Percentiles rank a stretch among this genome's conserved stretches.
These are phyloP conservation scores for Aspergillus viridinutans DNA, from an alignment of 2,329 filamentous ascomycete species.

Conservation along the genomic window DNA sequence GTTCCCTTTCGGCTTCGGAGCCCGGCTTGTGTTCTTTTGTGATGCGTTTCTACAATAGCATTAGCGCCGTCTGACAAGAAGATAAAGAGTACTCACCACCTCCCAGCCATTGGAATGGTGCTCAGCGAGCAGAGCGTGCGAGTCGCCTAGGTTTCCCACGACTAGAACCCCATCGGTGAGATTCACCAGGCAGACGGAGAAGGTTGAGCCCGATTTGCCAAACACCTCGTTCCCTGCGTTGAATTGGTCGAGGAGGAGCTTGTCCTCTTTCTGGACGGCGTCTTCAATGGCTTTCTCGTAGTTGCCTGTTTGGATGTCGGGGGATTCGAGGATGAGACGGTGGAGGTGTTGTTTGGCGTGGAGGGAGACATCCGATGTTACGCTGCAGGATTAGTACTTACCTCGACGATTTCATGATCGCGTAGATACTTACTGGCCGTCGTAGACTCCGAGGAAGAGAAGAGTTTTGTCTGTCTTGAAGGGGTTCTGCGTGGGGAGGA, in stretches of 20 bases:
- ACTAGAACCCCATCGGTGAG: background rate
- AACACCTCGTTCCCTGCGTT: background rate
- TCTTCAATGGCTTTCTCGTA: background rate
- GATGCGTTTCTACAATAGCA: background rate
- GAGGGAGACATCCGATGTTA: background rate
- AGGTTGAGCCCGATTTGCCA: background rate
- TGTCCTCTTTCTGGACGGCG: background rate
- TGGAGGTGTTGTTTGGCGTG: background rate
- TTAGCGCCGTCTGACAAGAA: background rate
- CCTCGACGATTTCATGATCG: background rate
- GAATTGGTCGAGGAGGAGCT: background rate
- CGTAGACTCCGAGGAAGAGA: background rate
- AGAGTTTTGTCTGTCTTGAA: background rate
- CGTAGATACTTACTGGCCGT: background rate
- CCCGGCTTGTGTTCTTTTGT: slow-evolving; percentile 7
- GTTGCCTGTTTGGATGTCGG: background rate
- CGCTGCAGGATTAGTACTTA: background rate
- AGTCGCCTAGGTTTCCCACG: background rate
- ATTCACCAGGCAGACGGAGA: background rate
- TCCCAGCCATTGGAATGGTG: background rate
- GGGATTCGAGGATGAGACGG: background rate
- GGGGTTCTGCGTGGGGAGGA: background rate
- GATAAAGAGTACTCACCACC: background rate
- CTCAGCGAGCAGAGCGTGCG: slow-evolving; percentile 2
- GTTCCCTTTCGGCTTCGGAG: background rate